Evolutionary conservation across 2,329 filamentous ascomycete genomes (phyloP).

Genomic region (Hypoxylon sp.): DNA sequence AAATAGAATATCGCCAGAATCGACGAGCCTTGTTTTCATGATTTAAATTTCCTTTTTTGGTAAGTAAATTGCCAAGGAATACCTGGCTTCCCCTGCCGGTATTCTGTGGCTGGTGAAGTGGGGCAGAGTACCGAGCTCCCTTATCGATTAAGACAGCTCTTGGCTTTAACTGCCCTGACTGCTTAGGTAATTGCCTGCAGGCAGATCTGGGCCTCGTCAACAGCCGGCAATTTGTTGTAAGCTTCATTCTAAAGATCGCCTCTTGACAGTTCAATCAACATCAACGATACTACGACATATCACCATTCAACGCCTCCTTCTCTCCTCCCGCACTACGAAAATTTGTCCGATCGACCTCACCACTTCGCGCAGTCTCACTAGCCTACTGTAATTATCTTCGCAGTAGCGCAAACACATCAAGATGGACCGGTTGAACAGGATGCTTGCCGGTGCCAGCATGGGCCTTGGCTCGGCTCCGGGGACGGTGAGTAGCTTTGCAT

Average conservation of each 20-base stretch:
- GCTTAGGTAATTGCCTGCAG: constrained; percentile 43
- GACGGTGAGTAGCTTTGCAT: constrained; percentile 65
- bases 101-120: constrained; percentile 16
- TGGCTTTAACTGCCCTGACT: not conserved
- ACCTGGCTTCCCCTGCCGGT: not conserved
- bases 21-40: too few species aligned
- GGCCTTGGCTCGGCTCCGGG: constrained; percentile 72
- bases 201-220: constrained; percentile 50
- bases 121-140: constrained; percentile 25
- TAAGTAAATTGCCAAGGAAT: constrained; percentile 20
- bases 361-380: constrained; percentile 6
- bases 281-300: constrained; percentile 15
- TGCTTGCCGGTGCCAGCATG: constrained; percentile 82
- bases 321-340: not conserved
- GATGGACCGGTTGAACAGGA: constrained; percentile 94
- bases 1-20: too few species aligned
- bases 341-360: not conserved
- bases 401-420: constrained; percentile 48
- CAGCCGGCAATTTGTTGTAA: constrained; percentile 34
- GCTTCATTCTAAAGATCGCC: constrained; percentile 35
- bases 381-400: constrained; percentile 18
- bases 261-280: constrained; percentile 30
- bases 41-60: constrained; percentile 26
- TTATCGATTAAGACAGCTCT: constrained; percentile 35
- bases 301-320: not conserved